Evolutionary conservation across 2,329 filamentous ascomycete genomes (phyloP), one percentile per base, ranked within the genome.

Genomic region (Colletotrichum sp.): DNA sequence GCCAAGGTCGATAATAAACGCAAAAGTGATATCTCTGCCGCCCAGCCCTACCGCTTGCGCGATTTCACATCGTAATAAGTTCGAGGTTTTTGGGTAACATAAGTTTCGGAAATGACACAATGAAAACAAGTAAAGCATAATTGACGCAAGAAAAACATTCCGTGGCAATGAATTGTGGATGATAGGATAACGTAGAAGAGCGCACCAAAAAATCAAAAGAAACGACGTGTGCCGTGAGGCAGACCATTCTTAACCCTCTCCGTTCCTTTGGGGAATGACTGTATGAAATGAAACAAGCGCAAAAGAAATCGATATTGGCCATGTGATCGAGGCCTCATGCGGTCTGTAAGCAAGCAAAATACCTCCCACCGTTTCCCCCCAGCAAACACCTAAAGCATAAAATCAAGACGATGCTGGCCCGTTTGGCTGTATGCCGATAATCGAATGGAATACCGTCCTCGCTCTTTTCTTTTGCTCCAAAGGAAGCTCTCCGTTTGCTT

Each of bases 151-250:
- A 30, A 48, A 48, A 28, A 63, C 36, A 28, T n/a, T 64, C 24
- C 32, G 34, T 67, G 12, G 18, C 32, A 14, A 21, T 30, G 9
- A 28, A 61, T 34, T 62, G 21, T 12, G 5, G 68, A 69, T 18
- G 21, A 68, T 61, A 76, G 56, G n/a, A 26, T 36, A 36, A 16
- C 34, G 43, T 30, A 70, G 18, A 48, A 59, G 30, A 66, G 14
- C 34, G 34, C 34, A 36, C 14, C 34, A 28, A 66, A 78, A 70
- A 79, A 78, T 76, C 73, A 61, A 78, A 66, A 77, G 34, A 52
- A 61, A 69, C 68, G 76, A 81, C 78, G 77, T 81, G 77, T 80
- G 82, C 82, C 82, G 82, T 77, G 82, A 84, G 82, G 82, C 82
- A 80, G 79, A 78, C 81, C 81, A 82, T 78, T 82, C 80, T 83